A percentile compares a stretch with the other conserved stretches of the same genome.
Conservation (phyloP, 768 basidiomycete species). For the Boletus pseudopeckii region DNA sequence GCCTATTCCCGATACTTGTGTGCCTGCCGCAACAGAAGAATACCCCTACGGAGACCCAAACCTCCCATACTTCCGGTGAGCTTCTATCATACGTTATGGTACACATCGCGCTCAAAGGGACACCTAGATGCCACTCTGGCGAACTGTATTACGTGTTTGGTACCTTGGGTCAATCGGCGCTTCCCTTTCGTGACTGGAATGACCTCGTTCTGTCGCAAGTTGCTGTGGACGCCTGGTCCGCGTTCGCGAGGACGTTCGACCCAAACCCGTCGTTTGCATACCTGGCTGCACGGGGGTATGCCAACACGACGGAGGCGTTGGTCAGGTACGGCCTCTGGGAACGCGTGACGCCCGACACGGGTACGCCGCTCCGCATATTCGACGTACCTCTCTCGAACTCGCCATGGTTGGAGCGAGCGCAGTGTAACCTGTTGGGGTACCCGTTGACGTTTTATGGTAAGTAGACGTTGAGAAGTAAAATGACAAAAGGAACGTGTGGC, state of each 20-base stretch:
- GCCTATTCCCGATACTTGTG: slow-evolving; percentile 43
- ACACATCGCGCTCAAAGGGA: background rate
- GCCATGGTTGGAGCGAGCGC: slow-evolving; percentile 2
- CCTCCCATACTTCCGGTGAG: slow-evolving; percentile 43
- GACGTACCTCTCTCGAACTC: slow-evolving; percentile 6
- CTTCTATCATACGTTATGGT: too few species aligned
- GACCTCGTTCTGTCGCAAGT: slow-evolving; percentile 46
- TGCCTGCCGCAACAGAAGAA: slow-evolving; percentile 38
- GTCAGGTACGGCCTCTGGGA: too few species aligned
- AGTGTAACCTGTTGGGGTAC: slow-evolving; percentile 8
- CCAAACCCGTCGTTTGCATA: slow-evolving; percentile 44
- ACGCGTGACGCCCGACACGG: too few species aligned
- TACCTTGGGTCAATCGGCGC: slow-evolving; percentile 35
- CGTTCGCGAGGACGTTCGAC: slow-evolving; percentile 45
- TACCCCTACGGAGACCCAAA: slow-evolving; percentile 47
- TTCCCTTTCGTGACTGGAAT: slow-evolving; percentile 44
- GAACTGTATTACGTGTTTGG: slow-evolving; percentile 34
- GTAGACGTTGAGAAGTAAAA: background rate
- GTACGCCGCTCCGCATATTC: background rate
- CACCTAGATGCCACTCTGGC: slow-evolving; percentile 28
- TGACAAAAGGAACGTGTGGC: too few species aligned
- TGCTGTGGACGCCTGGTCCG: slow-evolving; percentile 43
- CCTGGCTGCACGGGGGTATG: slow-evolving; percentile 43
- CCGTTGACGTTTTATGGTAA: slow-evolving; percentile 1
- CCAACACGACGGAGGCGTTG: too few species aligned